phyloP scores from a whole-genome alignment of 2,329 filamentous ascomycete species.

The Plenodomus tracheiphilus region DNA sequence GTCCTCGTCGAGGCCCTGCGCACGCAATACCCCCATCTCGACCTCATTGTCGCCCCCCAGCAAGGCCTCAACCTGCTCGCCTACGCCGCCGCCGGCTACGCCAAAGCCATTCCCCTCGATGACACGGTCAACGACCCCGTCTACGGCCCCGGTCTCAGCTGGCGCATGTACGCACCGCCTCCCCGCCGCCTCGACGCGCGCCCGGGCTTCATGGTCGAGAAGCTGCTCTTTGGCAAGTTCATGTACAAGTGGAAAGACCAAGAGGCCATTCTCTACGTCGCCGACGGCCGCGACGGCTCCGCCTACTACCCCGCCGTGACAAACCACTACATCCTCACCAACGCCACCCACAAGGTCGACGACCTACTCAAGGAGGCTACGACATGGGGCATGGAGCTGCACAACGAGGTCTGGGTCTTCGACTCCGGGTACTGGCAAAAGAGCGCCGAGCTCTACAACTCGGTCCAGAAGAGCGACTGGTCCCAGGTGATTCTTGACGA shows the following conservation, averaged over 20 bases:
- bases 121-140: constrained; percentile 44
- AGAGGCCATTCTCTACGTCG: constrained; percentile 50
- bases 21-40: constrained; percentile 50
- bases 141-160: constrained; percentile 39
- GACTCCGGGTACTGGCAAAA: constrained; percentile 67
- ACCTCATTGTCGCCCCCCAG: constrained; percentile 47
- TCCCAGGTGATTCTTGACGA: constrained; percentile 68
- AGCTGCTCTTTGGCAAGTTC: constrained; percentile 50
- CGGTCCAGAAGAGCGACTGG: constrained; percentile 56
- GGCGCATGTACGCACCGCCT: constrained; percentile 46
- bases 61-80: constrained; percentile 43
- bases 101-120: constrained; percentile 47
- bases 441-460: constrained; percentile 62
- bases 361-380: constrained; percentile 60
- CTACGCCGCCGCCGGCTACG: constrained; percentile 49
- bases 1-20: constrained; percentile 51
- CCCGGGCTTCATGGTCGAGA: constrained; percentile 43
- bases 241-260: constrained; percentile 51
- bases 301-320: constrained; percentile 35
- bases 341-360: constrained; percentile 45
- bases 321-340: constrained; percentile 51
- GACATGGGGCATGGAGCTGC: constrained; percentile 59
- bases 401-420: constrained; percentile 69
- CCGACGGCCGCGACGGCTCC: constrained; percentile 46
- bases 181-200: constrained; percentile 42